Evolutionary conservation across 768 basidiomycete genomes (phyloP).

Genomic region (Russula virescens): DNA sequence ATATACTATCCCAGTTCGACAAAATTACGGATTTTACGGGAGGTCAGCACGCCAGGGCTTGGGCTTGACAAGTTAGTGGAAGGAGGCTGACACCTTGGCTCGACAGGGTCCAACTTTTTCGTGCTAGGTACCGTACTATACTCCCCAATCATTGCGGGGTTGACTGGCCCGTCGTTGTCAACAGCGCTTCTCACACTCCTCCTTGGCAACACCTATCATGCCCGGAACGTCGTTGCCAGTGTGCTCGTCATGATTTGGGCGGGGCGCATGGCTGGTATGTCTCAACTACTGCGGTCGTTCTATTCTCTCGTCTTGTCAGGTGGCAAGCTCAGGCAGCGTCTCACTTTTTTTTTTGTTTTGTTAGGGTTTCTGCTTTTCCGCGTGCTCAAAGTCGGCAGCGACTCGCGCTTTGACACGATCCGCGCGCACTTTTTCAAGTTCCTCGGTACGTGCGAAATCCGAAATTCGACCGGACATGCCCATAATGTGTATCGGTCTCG

Average conservation of each 20-base stretch:
- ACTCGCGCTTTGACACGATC: slow-evolving; percentile 63
- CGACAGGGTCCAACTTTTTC: slow-evolving; percentile 49
- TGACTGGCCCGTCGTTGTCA: background rate
- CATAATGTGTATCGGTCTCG: too few species aligned
- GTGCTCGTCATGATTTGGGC: slow-evolving; percentile 68
- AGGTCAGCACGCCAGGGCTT: background rate
- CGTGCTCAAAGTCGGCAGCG: slow-evolving; percentile 62
- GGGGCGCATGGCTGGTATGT: slow-evolving; percentile 44
- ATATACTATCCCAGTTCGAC: background rate
- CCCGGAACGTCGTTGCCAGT: slow-evolving; percentile 51
- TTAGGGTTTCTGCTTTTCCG: slow-evolving; percentile 60
- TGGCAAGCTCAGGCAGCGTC: too few species aligned
- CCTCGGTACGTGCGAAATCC: slow-evolving; percentile 33
- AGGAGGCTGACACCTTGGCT: too few species aligned
- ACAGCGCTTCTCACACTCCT: slow-evolving; percentile 56
- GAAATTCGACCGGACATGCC: too few species aligned
- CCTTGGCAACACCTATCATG: slow-evolving; percentile 53
- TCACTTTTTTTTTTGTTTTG: too few species aligned
- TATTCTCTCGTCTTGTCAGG: too few species aligned
- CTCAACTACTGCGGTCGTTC: background rate
- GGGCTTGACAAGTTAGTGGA: too few species aligned
- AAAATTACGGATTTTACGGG: slow-evolving; percentile 11
- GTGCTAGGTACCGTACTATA: slow-evolving; percentile 38
- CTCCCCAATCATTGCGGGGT: too few species aligned
- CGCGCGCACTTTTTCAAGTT: slow-evolving; percentile 62